These are phyloP conservation scores for Pisolithus tinctorius DNA, from an alignment of 768 basidiomycete genomes.

Conservation along the genomic window DNA sequence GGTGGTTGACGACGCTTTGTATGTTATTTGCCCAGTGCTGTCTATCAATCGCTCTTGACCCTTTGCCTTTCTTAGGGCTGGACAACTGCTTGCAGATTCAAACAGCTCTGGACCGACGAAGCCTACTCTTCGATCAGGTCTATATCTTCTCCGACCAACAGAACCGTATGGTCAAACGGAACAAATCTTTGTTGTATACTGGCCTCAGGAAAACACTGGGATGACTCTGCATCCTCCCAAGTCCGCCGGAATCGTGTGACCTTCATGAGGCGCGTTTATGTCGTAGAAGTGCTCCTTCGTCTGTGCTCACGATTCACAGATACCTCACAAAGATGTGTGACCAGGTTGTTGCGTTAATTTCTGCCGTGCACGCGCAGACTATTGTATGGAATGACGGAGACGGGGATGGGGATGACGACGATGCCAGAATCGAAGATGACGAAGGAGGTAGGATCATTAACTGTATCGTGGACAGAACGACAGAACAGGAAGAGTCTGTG, in stretches of 20 bases:
- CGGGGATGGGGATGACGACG: conserved; percentile 7
- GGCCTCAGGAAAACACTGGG: conserved; percentile 54
- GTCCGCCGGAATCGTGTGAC: conserved; percentile 43
- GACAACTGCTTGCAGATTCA: conserved; percentile 2
- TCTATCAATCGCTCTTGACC: neutral
- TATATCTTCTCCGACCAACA: conserved; percentile 33
- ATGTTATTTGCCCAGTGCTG: neutral
- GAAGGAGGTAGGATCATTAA: conserved; percentile 32
- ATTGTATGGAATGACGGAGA: conserved; percentile 35
- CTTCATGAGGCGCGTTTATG: conserved; percentile 43
- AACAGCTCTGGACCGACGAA: neutral
- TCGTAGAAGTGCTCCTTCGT: neutral
- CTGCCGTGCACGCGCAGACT: conserved; percentile 32
- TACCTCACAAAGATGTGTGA: conserved; percentile 51
- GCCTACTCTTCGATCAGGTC: conserved; percentile 37
- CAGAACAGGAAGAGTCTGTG: conserved; percentile 45
- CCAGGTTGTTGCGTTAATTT: conserved; percentile 43
- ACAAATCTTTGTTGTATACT: conserved; percentile 42
- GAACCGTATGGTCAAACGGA: conserved; percentile 5
- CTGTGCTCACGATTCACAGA: conserved; percentile 20
- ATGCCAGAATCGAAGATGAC: conserved; percentile 12
- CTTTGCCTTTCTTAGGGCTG: neutral
- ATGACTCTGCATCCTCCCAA: conserved; percentile 36
- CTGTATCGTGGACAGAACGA: conserved; percentile 43
- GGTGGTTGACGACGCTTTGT: conserved; percentile 33